Evolutionary conservation across 2,329 filamentous ascomycete species (phyloP), one percentile per base, ranked within the genome.

Genomic region (Ophioceras dolichostomum): DNA sequence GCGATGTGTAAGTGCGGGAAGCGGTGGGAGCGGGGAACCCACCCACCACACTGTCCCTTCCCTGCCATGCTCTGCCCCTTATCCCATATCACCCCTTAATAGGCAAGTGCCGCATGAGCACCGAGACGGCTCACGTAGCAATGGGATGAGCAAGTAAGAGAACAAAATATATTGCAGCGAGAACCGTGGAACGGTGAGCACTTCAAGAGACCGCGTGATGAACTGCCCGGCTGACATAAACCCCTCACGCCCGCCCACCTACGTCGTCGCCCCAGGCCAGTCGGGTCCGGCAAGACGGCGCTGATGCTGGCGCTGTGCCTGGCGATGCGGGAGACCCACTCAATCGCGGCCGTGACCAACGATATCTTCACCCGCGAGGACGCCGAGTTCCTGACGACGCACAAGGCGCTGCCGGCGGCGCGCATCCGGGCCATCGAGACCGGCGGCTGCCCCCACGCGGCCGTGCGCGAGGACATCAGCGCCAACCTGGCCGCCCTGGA

Each of bases 331-430:
- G 69, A 79, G 36, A 67, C 73, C 39, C 88, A 84, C 73, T 86
- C 79, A 54, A 83, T 98, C 52, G 91, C 91, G 1, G 91, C 87
- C 42, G 89, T 98, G 17, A 98, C 91, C 35, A 96, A 96, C 70
- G 89, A 96, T 68, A 96, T 96, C 68, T 96, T 96, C 70, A 96
- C 89, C 17, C 82, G 83, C 46, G 91, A 98, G 64, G 91, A 98
- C 68, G 88, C 88, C 66, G 91, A 96, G 61, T 98, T 98, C 66
- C 78, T 98, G 19, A 94, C 86, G 41, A 78, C 79, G 40, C 73
- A 95, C 70, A 71, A 75, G 46, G 91, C 91, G 5, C 79, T 96
- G 0, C 82, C 88, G 0, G 72, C 88, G 5, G 60, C 72, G 20
- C 84, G 89, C 42, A 96, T 96, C 65, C 77, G 82, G 43, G 91